phyloP scores from a whole-genome alignment of 2,329 filamentous ascomycete species.

The Neonectria ditissima region DNA sequence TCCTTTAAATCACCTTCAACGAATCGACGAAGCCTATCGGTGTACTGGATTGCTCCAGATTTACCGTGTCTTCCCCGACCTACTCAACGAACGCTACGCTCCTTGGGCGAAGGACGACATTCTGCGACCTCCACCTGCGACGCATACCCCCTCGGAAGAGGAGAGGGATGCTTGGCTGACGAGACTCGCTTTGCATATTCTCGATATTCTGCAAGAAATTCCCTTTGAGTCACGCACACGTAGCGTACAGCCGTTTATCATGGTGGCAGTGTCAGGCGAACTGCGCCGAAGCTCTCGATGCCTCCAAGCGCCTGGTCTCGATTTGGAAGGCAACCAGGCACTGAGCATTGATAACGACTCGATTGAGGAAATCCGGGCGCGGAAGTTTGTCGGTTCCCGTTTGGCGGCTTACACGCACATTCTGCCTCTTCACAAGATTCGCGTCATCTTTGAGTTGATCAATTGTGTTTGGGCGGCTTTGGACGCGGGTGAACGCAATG shows the following conservation, averaged over 20 bases:
- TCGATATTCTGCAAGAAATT: slow-evolving; percentile 42
- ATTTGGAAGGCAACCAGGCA: not conserved
- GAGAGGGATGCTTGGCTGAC: slow-evolving; percentile 36
- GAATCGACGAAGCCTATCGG: slow-evolving; percentile 37
- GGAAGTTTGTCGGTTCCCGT: slow-evolving; percentile 31
- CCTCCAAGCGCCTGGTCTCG: not conserved
- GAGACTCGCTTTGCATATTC: slow-evolving; percentile 31
- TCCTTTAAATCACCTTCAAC: slow-evolving; percentile 27
- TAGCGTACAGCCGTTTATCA: slow-evolving; percentile 25
- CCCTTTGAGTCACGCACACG: slow-evolving; percentile 26
- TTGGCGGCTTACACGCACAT: slow-evolving; percentile 33
- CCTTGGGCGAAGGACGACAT: slow-evolving; percentile 29
- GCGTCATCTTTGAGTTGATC: slow-evolving; percentile 33
- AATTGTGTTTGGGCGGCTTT: slow-evolving; percentile 31
- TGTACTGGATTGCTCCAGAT: slow-evolving; percentile 33
- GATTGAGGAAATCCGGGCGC: slow-evolving; percentile 28
- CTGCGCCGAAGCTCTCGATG: slow-evolving; percentile 12
- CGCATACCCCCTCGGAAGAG: slow-evolving; percentile 5
- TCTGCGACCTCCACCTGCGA: not conserved
- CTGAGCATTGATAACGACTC: slow-evolving; percentile 15
- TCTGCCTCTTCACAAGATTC: slow-evolving; percentile 27
- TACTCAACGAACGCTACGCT: slow-evolving; percentile 32
- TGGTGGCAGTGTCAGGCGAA: slow-evolving; percentile 35
- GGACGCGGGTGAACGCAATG: slow-evolving; percentile 30
- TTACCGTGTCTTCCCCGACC: slow-evolving; percentile 39